phyloP scores from a whole-genome alignment of 2,329 filamentous ascomycete genomes.

The Hypoxylon sp. region DNA sequence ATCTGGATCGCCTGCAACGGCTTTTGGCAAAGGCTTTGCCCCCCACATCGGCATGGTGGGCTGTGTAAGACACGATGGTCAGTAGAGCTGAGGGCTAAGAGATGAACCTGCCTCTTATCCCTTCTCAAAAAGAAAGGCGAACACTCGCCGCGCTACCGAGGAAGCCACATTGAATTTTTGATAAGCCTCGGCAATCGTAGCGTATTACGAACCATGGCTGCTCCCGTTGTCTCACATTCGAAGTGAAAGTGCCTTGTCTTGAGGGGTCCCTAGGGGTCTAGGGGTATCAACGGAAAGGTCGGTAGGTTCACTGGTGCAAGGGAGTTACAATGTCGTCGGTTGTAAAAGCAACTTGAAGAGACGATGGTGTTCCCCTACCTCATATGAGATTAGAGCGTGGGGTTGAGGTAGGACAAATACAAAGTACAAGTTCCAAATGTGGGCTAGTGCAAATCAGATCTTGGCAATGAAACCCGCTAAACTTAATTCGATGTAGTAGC shows the following conservation, averaged over 20 bases:
- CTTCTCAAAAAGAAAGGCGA: constrained; percentile 22
- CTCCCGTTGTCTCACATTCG: constrained; percentile 13
- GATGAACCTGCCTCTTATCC: constrained; percentile 23
- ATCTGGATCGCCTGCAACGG: constrained; percentile 23
- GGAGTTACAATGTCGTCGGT: constrained; percentile 13
- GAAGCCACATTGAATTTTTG: constrained; percentile 10
- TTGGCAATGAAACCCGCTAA: constrained; percentile 36
- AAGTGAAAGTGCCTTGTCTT: constrained; percentile 12
- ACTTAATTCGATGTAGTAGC: constrained; percentile 24
- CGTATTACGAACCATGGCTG: constrained; percentile 19
- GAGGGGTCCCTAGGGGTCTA: not conserved
- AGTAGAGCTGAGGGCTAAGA: constrained; percentile 27
- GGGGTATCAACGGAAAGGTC: constrained; percentile 13
- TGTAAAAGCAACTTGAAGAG: constrained; percentile 37
- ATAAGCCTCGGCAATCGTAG: constrained; percentile 20
- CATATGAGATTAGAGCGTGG: too few relatives aligned
- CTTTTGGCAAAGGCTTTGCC: constrained; percentile 9
- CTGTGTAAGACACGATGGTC: constrained; percentile 30
- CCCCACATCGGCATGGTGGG: constrained; percentile 30
- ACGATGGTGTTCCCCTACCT: constrained; percentile 1
- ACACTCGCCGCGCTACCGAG: constrained; percentile 26
- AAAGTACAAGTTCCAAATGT: constrained; percentile 12
- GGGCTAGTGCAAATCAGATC: constrained; percentile 20
- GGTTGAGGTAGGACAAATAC: constrained; percentile 28
- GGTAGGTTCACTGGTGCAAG: constrained; percentile 27